These are phyloP conservation scores for Metschnikowia similis DNA, from an alignment of 805 yeast species.

Conservation along the genomic window DNA sequence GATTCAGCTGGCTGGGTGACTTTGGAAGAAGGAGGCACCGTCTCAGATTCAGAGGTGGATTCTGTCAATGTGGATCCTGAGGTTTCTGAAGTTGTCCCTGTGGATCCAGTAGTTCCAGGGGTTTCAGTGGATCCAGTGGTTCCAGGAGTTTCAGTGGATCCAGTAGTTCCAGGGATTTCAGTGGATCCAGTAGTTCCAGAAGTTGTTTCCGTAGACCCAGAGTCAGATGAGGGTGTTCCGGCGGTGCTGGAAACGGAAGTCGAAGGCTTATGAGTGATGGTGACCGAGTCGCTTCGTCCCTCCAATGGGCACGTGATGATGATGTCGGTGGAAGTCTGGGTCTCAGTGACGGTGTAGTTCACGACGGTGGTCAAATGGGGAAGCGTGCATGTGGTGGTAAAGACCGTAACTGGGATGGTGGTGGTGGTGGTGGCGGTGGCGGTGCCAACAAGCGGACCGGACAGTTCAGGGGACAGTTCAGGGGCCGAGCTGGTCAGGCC, in stretches of 20 bases:
- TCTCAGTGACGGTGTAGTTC: constrained; percentile 4
- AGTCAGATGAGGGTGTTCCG: not conserved
- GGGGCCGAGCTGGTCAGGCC: not conserved
- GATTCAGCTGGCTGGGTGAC: too few relatives aligned
- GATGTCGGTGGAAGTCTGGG: constrained; percentile 1
- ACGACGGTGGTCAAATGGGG: constrained; percentile 6
- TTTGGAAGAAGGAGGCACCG: too few relatives aligned
- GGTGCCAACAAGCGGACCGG: not conserved
- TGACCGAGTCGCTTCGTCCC: constrained; percentile 1
- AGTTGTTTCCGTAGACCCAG: not conserved
- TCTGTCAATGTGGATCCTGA: not conserved
- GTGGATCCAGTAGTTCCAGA: not conserved
- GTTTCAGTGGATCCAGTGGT: not conserved
- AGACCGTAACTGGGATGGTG: not conserved
- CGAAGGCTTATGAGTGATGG: constrained; percentile 1
- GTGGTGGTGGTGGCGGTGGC: not conserved
- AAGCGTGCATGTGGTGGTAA: constrained; percentile 8
- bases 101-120: not conserved
- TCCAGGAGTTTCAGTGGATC: not conserved
- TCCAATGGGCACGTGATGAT: constrained; percentile 1
- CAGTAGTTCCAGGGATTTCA: not conserved
- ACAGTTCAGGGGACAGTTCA: too few relatives aligned
- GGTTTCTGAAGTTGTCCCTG: not conserved
- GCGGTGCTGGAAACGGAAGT: not conserved
- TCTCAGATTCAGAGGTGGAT: too few relatives aligned